Percentiles rank a stretch among this genome's conserved stretches.
phyloP scores from a whole-genome alignment of 140 eudicot genomes.

The Ambrosia hybrid region DNA sequence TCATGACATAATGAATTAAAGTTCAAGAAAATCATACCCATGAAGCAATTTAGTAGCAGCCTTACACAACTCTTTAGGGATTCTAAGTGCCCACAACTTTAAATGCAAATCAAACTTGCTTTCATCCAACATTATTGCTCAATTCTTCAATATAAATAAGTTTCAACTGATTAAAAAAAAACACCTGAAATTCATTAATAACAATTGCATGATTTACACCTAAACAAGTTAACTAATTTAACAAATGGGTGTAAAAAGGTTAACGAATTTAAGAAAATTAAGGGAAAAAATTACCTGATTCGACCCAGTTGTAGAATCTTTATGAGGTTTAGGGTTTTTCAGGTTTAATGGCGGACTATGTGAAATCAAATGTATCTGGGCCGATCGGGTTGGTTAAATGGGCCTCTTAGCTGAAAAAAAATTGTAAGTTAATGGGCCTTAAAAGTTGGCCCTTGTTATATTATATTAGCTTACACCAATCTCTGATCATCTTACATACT shows the following conservation, averaged over 20 bases:
- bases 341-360: constrained; percentile 13
- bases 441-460: neutral
- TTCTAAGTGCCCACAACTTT: constrained; percentile 76
- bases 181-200: neutral
- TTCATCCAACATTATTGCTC: constrained; percentile 68
- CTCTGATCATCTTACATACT: too few species aligned
- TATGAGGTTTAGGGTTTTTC: constrained; percentile 28
- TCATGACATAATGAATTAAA: constrained; percentile 6
- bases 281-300: constrained; percentile 13
- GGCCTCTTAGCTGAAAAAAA: neutral
- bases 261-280: neutral
- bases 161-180: constrained; percentile 5
- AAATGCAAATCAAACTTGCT: constrained; percentile 73
- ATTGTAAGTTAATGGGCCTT: constrained; percentile 10
- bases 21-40: constrained; percentile 50
- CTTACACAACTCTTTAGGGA: constrained; percentile 81
- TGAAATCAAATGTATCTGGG: constrained; percentile 24
- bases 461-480: too few species aligned
- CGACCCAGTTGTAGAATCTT: neutral
- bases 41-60: constrained; percentile 64
- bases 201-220: constrained; percentile 4
- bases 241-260: too few species aligned
- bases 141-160: neutral
- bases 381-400: constrained; percentile 15
- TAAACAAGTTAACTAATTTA: neutral